Evolutionary conservation across 2,329 filamentous ascomycete species (phyloP), one percentile per base, ranked within the genome.

Genomic region (Aspergillus uvarum): DNA sequence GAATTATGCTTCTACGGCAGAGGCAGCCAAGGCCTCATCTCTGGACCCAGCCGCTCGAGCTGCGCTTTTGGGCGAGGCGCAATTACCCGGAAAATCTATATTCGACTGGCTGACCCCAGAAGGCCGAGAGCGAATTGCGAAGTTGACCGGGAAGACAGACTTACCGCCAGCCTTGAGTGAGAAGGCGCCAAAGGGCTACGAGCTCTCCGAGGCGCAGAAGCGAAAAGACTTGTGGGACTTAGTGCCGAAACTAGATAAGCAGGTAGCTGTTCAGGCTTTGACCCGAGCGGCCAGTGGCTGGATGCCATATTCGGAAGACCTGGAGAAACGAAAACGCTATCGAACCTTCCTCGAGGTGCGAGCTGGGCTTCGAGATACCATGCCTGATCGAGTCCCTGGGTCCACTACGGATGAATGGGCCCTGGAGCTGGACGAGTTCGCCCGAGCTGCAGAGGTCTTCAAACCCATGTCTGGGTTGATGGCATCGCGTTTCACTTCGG

Each of bases 401-500:
- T 78, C 81, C 57, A 83, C 81, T 5, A 84, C 84, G 22, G 87
- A 92, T 47, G 91, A 95, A 54, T 97, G 91, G 87, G 75, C 88
- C 35, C 87, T 87, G 59, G 95, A 99, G 74, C 80, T 96, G 56
- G 80, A 83, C 50, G 87, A 99, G 69, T 97, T 96, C 70, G 81
- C 85, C 12, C 85, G 87, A 58, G 88, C 88, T 5, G 89, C 89
- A 0, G 80, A 87, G 66, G 87, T 98, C 21, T 99, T 98, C 80
- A 94, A 91, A 73, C 95, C 95, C 0, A 91, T 96, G 79, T 91
- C 90, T 2, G 92, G 92, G 0, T 83, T 91, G 63, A 98, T 99
- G 92, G 95, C 94, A 16, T 92, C 90, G 21, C 88, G 94, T 0
- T 99, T 99, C 73, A 97, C 92, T 0, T 89, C 90, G 57, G 72